Evolutionary conservation across 163 green algal genomes (phyloP).

Genomic region (Coccomyxa subellipsoidea): DNA sequence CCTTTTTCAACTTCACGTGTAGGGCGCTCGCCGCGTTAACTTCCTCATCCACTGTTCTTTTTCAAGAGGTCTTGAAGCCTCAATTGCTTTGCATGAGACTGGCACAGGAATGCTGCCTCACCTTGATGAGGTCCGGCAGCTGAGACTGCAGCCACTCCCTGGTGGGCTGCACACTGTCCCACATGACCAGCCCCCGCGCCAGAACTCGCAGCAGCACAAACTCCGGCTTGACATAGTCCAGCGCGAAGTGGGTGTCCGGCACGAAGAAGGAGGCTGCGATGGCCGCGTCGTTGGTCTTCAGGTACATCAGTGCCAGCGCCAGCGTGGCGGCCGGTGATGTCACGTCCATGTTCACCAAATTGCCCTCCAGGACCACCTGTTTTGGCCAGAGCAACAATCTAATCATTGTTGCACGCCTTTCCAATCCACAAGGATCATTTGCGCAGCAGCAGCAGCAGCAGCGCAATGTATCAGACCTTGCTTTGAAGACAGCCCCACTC

Average conservation of each 20-base stretch:
- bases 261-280: constrained; percentile 66
- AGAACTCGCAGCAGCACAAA: constrained; percentile 84
- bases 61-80: too few species aligned
- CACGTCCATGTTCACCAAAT: constrained; percentile 74
- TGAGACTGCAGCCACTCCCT: constrained; percentile 72
- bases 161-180: constrained; percentile 45
- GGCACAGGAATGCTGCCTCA: too few species aligned
- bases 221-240: constrained; percentile 72
- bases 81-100: too few species aligned
- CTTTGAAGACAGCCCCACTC: too few species aligned
- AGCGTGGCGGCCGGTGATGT: constrained; percentile 80
- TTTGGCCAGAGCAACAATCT: too few species aligned
- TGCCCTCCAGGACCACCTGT: constrained; percentile 77
- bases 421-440: too few species aligned
- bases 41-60: too few species aligned
- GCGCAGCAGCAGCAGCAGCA: too few species aligned
- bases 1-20: too few species aligned
- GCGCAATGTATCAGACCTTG: too few species aligned
- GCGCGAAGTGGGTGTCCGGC: constrained; percentile 53
- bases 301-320: constrained; percentile 88
- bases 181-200: constrained; percentile 79
- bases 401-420: too few species aligned
- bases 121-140: constrained; percentile 58
- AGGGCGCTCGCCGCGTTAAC: too few species aligned
- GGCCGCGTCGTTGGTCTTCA: constrained; percentile 77